Evolutionary conservation across 139 green algal genomes (phyloP).

Genomic region (Closterium sp.): DNA sequence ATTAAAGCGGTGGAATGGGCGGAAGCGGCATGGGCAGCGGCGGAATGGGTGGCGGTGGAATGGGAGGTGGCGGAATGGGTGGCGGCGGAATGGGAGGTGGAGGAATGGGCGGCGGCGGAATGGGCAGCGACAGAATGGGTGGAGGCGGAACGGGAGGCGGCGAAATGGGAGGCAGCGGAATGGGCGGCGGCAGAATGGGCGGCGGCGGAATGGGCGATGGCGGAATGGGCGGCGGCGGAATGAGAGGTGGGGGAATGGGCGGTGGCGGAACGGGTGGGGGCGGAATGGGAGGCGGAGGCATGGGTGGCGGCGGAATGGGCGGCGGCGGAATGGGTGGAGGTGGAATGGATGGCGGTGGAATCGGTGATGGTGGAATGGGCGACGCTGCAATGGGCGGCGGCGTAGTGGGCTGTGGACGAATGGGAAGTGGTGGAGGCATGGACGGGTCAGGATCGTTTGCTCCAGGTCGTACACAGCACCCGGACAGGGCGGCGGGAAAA

Average conservation of each 20-base stretch:
- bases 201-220: neutral
- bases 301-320: too few relatives aligned
- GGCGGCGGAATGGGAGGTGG: neutral
- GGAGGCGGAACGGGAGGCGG: too few relatives aligned
- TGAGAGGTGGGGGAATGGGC: neutral
- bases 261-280: neutral
- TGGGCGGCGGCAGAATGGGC: neutral
- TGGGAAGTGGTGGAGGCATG: neutral
- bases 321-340: neutral
- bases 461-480: neutral
- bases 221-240: neutral
- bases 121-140: neutral
- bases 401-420: neutral
- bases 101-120: neutral
- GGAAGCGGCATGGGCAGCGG: neutral
- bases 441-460: neutral
- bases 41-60: neutral
- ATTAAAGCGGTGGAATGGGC: neutral
- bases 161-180: neutral
- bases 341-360: neutral
- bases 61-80: neutral
- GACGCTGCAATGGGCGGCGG: neutral
- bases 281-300: neutral
- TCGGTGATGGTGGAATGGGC: neutral
- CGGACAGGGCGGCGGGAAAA: neutral